Percentiles rank a stretch among this genome's conserved stretches.
Evolutionary conservation across 2,329 filamentous ascomycete genomes (phyloP).

Genomic region (Myriangium duriaei): DNA sequence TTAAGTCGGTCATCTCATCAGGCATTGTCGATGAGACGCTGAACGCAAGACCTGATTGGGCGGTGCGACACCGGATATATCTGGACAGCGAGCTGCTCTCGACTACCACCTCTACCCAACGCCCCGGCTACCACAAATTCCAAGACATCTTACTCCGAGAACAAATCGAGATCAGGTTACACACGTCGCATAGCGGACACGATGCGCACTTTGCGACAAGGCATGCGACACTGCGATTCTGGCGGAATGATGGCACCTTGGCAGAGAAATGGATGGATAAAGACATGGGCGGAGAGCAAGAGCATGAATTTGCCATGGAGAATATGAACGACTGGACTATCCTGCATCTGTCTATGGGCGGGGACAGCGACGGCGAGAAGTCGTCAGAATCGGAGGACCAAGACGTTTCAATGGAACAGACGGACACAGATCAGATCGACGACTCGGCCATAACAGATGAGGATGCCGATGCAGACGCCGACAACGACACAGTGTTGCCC

Average conservation of each 20-base stretch:
- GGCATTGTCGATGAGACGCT: constrained; percentile 2
- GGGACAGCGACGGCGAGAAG: neutral
- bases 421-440: constrained; percentile 6
- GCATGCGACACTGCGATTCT: constrained; percentile 8
- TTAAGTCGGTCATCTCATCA: constrained; percentile 2
- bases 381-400: constrained; percentile 7
- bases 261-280: constrained; percentile 10
- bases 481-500: constrained; percentile 2
- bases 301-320: constrained; percentile 10
- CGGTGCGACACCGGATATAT: constrained; percentile 7
- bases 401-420: constrained; percentile 8
- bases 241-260: constrained; percentile 4
- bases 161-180: constrained; percentile 7
- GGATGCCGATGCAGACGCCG: constrained; percentile 1
- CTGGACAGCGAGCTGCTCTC: constrained; percentile 7
- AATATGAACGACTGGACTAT: constrained; percentile 10
- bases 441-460: constrained; percentile 6
- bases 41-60: constrained; percentile 3
- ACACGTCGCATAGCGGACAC: constrained; percentile 5
- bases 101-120: constrained; percentile 7
- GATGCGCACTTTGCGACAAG: constrained; percentile 7
- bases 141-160: constrained; percentile 8
- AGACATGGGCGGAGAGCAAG: constrained; percentile 9
- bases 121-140: constrained; percentile 9
- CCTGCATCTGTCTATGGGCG: constrained; percentile 8